Conservation (phyloP, 2,329 filamentous ascomycete species). For the Paramyrothecium roridum region DNA sequence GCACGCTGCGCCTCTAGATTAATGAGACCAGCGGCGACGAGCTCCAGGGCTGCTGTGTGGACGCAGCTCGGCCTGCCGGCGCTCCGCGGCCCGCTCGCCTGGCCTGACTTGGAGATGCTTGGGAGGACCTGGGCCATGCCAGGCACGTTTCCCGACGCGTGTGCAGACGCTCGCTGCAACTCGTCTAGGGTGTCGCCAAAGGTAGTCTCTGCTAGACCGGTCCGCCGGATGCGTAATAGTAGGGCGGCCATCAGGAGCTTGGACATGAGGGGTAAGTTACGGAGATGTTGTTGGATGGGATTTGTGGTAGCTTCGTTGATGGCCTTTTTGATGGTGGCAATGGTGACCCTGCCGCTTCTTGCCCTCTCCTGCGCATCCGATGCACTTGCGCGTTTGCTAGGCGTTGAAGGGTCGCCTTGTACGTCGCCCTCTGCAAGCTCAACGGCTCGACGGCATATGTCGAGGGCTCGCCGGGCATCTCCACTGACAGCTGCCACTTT, state of each 20-base stretch:
- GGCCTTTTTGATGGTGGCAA: conserved; percentile 87
- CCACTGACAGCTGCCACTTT: conserved; percentile 97
- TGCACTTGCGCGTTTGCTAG: conserved; percentile 49
- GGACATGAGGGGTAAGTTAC: conserved; percentile 73
- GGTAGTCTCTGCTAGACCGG: conserved; percentile 81
- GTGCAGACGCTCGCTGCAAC: conserved; percentile 34
- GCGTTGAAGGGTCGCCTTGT: conserved; percentile 50
- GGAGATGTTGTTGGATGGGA: conserved; percentile 85
- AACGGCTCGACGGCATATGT: conserved; percentile 92
- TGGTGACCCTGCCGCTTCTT: conserved; percentile 67
- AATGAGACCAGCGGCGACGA: conserved; percentile 84
- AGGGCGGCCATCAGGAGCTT: conserved; percentile 86
- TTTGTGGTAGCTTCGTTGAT: conserved; percentile 94
- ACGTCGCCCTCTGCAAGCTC: conserved; percentile 83
- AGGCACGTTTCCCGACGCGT: conserved; percentile 29
- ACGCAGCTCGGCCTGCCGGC: conserved; percentile 39
- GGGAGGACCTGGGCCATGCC: conserved; percentile 33
- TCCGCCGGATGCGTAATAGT: conserved; percentile 73
- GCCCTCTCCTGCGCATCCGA: conserved; percentile 19
- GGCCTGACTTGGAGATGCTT: conserved; percentile 21
- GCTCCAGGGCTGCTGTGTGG: conserved; percentile 71
- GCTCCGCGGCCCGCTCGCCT: conserved; percentile 21
- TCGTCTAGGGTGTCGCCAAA: conserved; percentile 90
- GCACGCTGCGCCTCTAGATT: conserved; percentile 77
- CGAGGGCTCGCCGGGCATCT: conserved; percentile 85